Evolutionary conservation across 2,329 filamentous ascomycete genomes (phyloP).

Genomic region (Phialophora macrospora): DNA sequence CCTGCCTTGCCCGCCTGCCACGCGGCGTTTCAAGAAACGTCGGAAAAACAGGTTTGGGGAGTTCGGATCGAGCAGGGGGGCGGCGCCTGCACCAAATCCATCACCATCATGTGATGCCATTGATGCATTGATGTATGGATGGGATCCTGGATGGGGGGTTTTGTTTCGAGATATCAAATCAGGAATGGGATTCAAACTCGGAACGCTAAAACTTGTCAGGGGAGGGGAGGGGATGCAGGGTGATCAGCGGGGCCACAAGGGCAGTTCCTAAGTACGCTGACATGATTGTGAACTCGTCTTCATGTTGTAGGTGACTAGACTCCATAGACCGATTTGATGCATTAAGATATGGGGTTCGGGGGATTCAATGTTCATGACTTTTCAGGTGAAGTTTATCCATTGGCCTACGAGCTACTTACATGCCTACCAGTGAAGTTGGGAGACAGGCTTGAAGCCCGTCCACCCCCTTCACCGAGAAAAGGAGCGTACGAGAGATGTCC

Average conservation of each 20-base stretch:
- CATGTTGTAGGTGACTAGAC: too few species aligned
- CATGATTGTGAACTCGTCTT: too few species aligned
- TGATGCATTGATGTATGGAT: background rate
- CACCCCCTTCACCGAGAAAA: background rate
- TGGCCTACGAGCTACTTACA: background rate
- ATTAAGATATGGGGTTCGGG: background rate
- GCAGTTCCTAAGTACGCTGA: too few species aligned
- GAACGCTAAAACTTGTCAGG: too few species aligned
- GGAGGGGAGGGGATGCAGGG: background rate
- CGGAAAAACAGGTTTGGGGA: background rate
- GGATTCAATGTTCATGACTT: background rate
- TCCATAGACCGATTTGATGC: background rate
- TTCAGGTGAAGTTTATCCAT: background rate
- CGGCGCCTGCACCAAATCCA: background rate
- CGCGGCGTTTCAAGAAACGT: constrained; percentile 8
- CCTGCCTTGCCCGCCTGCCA: background rate
- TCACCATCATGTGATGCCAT: background rate
- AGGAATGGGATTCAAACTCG: background rate
- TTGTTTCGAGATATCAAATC: background rate
- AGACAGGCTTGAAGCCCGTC: background rate
- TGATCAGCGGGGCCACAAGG: background rate
- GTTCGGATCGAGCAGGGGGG: background rate
- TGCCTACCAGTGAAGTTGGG: background rate
- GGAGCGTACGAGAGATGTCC: background rate
- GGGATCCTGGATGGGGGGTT: background rate